Percentiles rank a stretch among this genome's conserved stretches.
These are phyloP conservation scores for Penicillium concentricum DNA, from an alignment of 2,329 filamentous ascomycete species.

Conservation along the genomic window DNA sequence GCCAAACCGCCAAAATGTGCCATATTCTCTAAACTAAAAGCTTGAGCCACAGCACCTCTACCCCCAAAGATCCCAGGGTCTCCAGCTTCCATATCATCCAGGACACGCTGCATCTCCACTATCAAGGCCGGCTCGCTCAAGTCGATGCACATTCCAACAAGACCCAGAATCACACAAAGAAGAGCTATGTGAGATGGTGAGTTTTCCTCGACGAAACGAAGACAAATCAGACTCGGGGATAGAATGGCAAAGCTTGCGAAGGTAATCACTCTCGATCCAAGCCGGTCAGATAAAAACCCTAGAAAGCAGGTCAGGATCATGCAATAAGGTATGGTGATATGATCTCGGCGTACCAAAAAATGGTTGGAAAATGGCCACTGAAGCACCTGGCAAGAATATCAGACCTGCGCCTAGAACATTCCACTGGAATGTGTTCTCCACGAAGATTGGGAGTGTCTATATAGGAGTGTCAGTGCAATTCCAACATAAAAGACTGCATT, in stretches of 20 bases:
- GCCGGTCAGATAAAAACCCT: constrained; percentile 52
- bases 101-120: constrained; percentile 62
- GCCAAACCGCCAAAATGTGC: constrained; percentile 59
- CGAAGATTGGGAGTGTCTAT: constrained; percentile 51
- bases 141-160: constrained; percentile 58
- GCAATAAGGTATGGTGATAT: background rate
- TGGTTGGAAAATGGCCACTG: constrained; percentile 62
- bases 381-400: constrained; percentile 57
- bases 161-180: constrained; percentile 59
- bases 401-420: constrained; percentile 55
- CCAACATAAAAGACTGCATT: background rate
- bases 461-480: constrained; percentile 9
- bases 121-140: constrained; percentile 64
- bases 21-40: constrained; percentile 63
- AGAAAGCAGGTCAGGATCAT: constrained; percentile 22
- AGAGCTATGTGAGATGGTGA: constrained; percentile 61
- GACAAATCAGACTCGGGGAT: constrained; percentile 60
- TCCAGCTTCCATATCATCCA: constrained; percentile 59
- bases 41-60: constrained; percentile 57
- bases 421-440: constrained; percentile 54
- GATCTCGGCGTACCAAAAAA: constrained; percentile 39
- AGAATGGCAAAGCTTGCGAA: constrained; percentile 54
- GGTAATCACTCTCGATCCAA: constrained; percentile 62
- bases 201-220: constrained; percentile 61
- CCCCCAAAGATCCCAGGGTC: constrained; percentile 65